Base-by-base conservation (phyloP, 768 basidiomycete species). In the Tylopilus intermedius region DNA sequence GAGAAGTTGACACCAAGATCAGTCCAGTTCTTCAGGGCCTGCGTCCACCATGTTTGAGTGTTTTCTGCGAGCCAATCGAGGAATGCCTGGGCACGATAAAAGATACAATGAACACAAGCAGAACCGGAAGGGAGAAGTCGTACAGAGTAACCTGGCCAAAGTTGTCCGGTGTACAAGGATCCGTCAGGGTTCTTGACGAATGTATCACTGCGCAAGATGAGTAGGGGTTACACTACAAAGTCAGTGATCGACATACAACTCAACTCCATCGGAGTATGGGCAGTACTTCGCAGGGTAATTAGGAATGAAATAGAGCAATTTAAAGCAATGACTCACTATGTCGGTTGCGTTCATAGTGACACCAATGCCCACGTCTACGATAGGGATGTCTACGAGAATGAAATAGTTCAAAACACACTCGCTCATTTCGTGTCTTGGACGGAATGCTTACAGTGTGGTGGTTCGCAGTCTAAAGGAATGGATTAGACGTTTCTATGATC, bases 171-270 rank as follows among this genome's bases (percentile, higher is more conserved):
- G 65, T 86, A 90, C 59, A 83, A 77, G 35, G 82, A 77, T 0
- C 82, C 83, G 60, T 90, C 83, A 0, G 83, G 83, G 64, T 90
- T 89, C 59, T 81, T 88, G 47, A 91, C 78, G 66, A 83, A 90
- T 0, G 82, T 77, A 45, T 80, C 77, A 18, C 84, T 86, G 54
- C 21, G 27, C 5, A 47, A 5, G 8, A 15, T 57, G n/a, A 49
- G 37, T 15, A 45, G 18, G 11, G 13, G 47, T 29, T 1, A 51
- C 41, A 11, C 22, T 26, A 2, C 43, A n/a, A 37, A 39, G 35
- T 2, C 27, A 32, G 15, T 15, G 30, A 54, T 14, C 11, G 27
- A 46, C 78, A 56, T 59, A 84, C 84, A 73, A 67, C 56, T 83
- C 81, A n/a, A 71, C 67, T 42, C 90, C 90, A 33, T 76, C 68